Base-by-base conservation (phyloP, 176 grass and related monocot genomes). In the Coix lacrymajobi region DNA sequence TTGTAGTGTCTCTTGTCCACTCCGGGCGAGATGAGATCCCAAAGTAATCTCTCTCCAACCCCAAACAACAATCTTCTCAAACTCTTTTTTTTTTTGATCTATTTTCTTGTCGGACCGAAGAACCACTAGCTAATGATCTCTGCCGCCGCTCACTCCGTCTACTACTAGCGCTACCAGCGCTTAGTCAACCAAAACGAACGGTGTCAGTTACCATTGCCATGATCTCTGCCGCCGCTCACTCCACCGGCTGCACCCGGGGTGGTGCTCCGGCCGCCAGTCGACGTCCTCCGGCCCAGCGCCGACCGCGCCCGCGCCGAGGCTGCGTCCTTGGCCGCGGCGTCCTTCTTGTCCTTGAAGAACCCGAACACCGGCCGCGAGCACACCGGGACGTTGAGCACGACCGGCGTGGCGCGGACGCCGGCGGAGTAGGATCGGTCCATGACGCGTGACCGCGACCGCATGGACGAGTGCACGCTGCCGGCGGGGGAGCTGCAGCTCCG, bases 371-470 rank as follows among this genome's bases (percentile, higher is more conserved):
- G 90, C 11, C 85, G 87, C 1, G 93, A 96, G 89, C 93, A 95
- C 20, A 98, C 90, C 3, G 92, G 95, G 17, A 98, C 90, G 84
- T 98, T 98, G 29, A 98, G 95, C 33, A 92, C 92, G 17, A 90
- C 84, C 1, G 88, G 92, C 1, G 92, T 84, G 16, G 87, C 83
- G 26, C 88, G 88, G 60, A 96, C 90, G 75, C 87, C 87, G 13
- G 93, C 86, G 3, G 95, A 98, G 79, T 95, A 95, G 30, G 95
- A 98, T 51, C 95, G 49, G 81, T 98, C 92, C 90, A 98, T 95
- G 7, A 90, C 95, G 30, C 92, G 83, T 15, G 84, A 85, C 3
- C 92, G 81, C 19, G 89, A 82, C 37, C 79, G 69, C 29, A 90
- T 87, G 7, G 86, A 71, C n/a, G 87, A 88, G 67, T 92, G 87